Percentiles rank a stretch among this genome's conserved stretches.
phyloP scores from a whole-genome alignment of 768 basidiomycete species.

The Hygrocybe coccinea region DNA sequence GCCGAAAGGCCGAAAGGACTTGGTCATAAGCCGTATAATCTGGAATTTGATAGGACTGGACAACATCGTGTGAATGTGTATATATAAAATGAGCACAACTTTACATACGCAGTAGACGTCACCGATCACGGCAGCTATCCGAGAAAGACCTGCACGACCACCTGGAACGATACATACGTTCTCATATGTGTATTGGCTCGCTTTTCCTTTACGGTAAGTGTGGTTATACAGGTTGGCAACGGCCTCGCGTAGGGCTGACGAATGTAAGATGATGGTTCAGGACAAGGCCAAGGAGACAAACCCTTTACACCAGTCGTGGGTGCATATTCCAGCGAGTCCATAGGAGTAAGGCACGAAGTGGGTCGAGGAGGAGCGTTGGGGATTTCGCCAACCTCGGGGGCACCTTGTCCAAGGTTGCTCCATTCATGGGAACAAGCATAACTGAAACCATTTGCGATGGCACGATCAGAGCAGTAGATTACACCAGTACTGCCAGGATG shows the following conservation, averaged over 20 bases:
- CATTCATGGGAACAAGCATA: constrained; percentile 75
- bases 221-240: constrained; percentile 88
- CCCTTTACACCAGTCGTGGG: constrained; percentile 90
- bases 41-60: constrained; percentile 80
- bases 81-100: background rate
- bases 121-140: constrained; percentile 87
- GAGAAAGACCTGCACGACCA: constrained; percentile 83
- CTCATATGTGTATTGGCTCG: constrained; percentile 83
- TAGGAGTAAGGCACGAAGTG: constrained; percentile 55
- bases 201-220: constrained; percentile 77
- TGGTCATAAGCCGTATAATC: constrained; percentile 91
- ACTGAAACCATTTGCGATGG: constrained; percentile 92
- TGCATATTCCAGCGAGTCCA: constrained; percentile 82
- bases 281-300: constrained; percentile 20
- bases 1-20: constrained; percentile 78
- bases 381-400: constrained; percentile 82
- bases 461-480: constrained; percentile 87
- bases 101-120: constrained; percentile 74
- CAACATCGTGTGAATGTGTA: background rate
- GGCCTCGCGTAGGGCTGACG: constrained; percentile 74
- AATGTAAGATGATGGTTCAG: background rate
- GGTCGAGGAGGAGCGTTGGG: constrained; percentile 70
- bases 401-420: constrained; percentile 89
- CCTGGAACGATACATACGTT: constrained; percentile 96
- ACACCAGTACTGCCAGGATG: constrained; percentile 64